These are phyloP conservation scores for Blastobotrys attinorum DNA, from an alignment of 805 yeast genomes.

Conservation along the genomic window DNA sequence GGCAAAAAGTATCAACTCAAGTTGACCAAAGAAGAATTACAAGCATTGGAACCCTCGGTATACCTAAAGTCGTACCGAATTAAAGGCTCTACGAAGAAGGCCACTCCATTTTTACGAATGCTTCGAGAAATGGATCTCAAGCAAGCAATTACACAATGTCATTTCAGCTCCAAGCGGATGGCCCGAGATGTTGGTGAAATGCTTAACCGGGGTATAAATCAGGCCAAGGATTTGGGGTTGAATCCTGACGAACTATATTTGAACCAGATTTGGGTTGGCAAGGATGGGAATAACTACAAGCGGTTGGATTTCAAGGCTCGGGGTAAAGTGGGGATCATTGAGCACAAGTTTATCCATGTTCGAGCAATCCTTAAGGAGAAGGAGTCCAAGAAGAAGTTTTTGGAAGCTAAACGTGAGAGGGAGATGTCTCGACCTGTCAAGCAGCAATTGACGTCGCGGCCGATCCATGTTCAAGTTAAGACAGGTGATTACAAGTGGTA, in stretches of 20 bases:
- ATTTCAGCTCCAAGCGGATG: constrained; percentile 73
- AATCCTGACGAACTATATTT: constrained; percentile 58
- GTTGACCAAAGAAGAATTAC: constrained; percentile 58
- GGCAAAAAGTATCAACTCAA: constrained; percentile 48
- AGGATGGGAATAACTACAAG: constrained; percentile 69
- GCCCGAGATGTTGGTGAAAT: constrained; percentile 72
- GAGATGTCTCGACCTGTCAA: constrained; percentile 38
- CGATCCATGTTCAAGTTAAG: constrained; percentile 30
- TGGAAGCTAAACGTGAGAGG: constrained; percentile 37
- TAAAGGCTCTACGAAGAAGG: constrained; percentile 83
- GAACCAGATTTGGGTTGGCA: constrained; percentile 83
- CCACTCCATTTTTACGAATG: constrained; percentile 69
- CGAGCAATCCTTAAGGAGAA: constrained; percentile 66
- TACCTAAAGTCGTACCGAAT: constrained; percentile 73
- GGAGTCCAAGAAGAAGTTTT: constrained; percentile 47
- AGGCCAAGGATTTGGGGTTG: constrained; percentile 54
- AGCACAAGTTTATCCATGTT: constrained; percentile 72
- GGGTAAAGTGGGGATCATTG: constrained; percentile 76
- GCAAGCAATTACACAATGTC: constrained; percentile 85
- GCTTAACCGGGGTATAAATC: constrained; percentile 62
- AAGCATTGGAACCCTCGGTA: constrained; percentile 80
- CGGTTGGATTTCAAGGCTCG: constrained; percentile 81
- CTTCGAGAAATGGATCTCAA: constrained; percentile 62
- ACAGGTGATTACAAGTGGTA: constrained; percentile 32
- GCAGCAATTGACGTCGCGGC: constrained; percentile 31